Conservation (phyloP, 495 filamentous ascomycete genomes). For the Polyplosphaeria fusca region DNA sequence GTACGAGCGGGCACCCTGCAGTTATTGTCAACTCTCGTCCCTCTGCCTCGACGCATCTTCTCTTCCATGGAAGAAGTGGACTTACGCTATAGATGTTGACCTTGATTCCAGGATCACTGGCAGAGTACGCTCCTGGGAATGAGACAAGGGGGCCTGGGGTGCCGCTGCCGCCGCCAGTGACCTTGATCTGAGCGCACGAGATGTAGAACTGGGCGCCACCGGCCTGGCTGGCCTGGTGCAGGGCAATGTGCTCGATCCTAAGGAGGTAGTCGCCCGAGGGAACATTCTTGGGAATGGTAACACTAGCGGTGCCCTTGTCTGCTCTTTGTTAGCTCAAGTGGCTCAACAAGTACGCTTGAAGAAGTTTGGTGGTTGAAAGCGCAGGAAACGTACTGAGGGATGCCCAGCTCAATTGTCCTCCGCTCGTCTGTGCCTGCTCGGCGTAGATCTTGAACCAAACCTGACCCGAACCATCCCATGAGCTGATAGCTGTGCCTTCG, state of each 20-base stretch:
- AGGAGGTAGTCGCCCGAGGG: not conserved
- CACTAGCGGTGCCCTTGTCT: conserved; percentile 38
- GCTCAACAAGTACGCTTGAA: too few species aligned
- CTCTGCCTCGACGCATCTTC: conserved; percentile 33
- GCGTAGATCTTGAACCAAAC: conserved; percentile 54
- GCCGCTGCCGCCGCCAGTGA: conserved; percentile 54
- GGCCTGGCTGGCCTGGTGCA: conserved; percentile 41
- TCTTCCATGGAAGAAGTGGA: conserved; percentile 13
- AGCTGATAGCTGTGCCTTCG: conserved; percentile 44
- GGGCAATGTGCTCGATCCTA: conserved; percentile 33
- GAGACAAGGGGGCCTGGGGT: conserved; percentile 47
- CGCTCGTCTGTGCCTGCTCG: conserved; percentile 12
- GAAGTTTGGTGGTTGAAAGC: too few species aligned
- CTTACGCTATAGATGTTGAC: conserved; percentile 44
- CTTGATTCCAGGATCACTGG: conserved; percentile 47
- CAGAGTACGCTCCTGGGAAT: conserved; percentile 53
- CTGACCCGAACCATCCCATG: conserved; percentile 49
- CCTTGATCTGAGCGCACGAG: conserved; percentile 57
- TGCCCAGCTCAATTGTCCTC: conserved; percentile 46
- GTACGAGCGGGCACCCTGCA: conserved; percentile 33
- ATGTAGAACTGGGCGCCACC: conserved; percentile 54
- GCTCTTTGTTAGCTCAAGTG: not conserved
- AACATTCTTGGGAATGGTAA: conserved; percentile 44
- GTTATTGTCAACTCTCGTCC: not conserved
- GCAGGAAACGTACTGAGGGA: conserved; percentile 41